Evolutionary conservation across 1,139 yeast genomes (phyloP), one percentile per base, ranked within the genome.

Genomic region (Blastobotrys capitulatus): DNA sequence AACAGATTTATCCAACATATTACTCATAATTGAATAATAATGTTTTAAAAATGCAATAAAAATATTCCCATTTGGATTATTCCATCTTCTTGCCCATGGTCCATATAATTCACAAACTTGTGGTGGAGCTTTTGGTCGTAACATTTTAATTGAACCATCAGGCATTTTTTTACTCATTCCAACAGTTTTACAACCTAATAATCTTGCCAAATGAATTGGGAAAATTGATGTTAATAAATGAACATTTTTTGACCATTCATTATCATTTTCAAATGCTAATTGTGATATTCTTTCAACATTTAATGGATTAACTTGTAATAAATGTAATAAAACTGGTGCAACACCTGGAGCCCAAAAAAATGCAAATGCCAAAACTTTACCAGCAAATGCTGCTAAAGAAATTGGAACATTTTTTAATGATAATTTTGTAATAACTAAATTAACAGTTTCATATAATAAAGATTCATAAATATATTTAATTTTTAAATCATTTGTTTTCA

Each of bases 11-110:
- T 64, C 66, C 6, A 62, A 53, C 18, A 55, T 36, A 18, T 53
- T 51, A 19, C 70, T 60, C 16, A 65, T 50, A 49, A 67, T 51
- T 67, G 63, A 48, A 52, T 70, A 67, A 60, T 83, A 84, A 64
- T 87, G 95, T 60, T 87, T 81, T 51, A 86, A 69, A 59, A 87
- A 87, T 1, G 94, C 82, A 55, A 78, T 77, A 64, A 87, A 86
- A 1, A 86, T 74, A 53, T 75, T 77, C 35, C 78, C 67, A 54
- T 74, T 74, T 38, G 73, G 66, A 6, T 71, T 65, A 58, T 82
- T 68, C 89, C 87, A 76, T 70, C 86, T 57, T 18, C 79, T 71
- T 1, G 80, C 82, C 95, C 95, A 86, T 13, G 76, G 67, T 0
- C 87, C 89, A 52, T 73, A 76, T 3, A 87, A 80, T 52, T 80